phyloP scores from a whole-genome alignment of 371 early-diverging fungal genomes.

The Rhizopus sp. region DNA sequence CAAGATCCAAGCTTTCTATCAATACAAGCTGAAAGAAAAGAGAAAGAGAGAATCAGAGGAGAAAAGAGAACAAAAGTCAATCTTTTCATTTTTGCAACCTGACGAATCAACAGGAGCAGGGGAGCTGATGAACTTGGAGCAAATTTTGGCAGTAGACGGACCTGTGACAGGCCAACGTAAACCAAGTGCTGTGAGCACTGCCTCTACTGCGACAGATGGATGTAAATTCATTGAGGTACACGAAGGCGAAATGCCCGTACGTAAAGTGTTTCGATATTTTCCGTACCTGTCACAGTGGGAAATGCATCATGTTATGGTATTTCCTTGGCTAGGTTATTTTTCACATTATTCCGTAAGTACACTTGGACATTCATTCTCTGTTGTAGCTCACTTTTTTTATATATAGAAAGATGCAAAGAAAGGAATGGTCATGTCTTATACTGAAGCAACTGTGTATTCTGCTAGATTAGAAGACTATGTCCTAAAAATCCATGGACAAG shows the following conservation, averaged over 20 bases:
- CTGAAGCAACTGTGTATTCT: constrained; percentile 45
- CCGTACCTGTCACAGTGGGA: constrained; percentile 59
- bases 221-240: constrained; percentile 34
- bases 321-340: constrained; percentile 57
- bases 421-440: constrained; percentile 51
- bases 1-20: constrained; percentile 48
- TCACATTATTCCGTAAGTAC: constrained; percentile 50
- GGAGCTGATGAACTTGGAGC: constrained; percentile 34
- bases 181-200: constrained; percentile 13
- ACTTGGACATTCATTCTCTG: not conserved
- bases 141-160: constrained; percentile 31
- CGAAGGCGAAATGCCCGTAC: constrained; percentile 56
- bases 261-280: constrained; percentile 55
- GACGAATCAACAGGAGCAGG: constrained; percentile 5
- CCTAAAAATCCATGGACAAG: constrained; percentile 51
- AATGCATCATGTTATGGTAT: constrained; percentile 60
- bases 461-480: constrained; percentile 53
- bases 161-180: constrained; percentile 22
- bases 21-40: constrained; percentile 17
- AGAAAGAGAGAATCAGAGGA: constrained; percentile 1
- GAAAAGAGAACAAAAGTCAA: not conserved
- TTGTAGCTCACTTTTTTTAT: not conserved
- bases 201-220: not conserved
- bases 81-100: constrained; percentile 20
- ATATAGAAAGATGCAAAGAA: constrained; percentile 48